Percentiles rank a stretch among this genome's conserved stretches.
These are phyloP conservation scores for Cucurbita argyrosperma DNA, from an alignment of 306 rosid species.

Conservation along the genomic window DNA sequence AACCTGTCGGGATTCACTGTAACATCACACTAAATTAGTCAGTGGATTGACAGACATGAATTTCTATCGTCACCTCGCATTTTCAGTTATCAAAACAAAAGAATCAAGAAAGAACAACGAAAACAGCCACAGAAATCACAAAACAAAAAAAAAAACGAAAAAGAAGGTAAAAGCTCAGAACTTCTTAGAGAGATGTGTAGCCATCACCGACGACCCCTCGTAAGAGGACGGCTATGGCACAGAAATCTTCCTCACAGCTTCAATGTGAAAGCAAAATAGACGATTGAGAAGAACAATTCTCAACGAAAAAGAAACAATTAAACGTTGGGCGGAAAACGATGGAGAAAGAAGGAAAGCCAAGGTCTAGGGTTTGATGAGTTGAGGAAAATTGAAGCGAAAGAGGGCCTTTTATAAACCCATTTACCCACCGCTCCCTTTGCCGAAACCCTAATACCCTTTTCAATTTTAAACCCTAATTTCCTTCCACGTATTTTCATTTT, in stretches of 20 bases:
- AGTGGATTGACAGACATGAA: constrained; percentile 84
- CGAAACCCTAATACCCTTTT: neutral
- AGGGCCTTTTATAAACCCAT: neutral
- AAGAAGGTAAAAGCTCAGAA: constrained; percentile 46
- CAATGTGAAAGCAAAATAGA: too few relatives aligned
- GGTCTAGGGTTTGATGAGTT: neutral
- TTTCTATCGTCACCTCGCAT: constrained; percentile 53
- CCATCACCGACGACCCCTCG: constrained; percentile 45
- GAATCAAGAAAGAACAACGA: too few relatives aligned
- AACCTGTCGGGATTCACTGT: constrained; percentile 90
- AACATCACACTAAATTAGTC: constrained; percentile 43
- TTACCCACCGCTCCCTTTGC: neutral
- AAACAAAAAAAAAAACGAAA: neutral
- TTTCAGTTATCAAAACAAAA: neutral
- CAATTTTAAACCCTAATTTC: neutral
- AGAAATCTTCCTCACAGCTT: constrained; percentile 49
- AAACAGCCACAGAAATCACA: too few relatives aligned
- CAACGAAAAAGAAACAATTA: too few relatives aligned
- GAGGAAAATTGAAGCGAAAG: neutral
- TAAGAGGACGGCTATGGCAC: constrained; percentile 35
- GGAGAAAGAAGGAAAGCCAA: neutral
- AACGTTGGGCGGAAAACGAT: too few relatives aligned
- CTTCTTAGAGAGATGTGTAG: constrained; percentile 91
- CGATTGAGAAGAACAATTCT: neutral
- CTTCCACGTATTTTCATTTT: too few relatives aligned